Evolutionary conservation across 75 land plant genomes (phyloP).

Genomic region (Ceratopteris richardii): DNA sequence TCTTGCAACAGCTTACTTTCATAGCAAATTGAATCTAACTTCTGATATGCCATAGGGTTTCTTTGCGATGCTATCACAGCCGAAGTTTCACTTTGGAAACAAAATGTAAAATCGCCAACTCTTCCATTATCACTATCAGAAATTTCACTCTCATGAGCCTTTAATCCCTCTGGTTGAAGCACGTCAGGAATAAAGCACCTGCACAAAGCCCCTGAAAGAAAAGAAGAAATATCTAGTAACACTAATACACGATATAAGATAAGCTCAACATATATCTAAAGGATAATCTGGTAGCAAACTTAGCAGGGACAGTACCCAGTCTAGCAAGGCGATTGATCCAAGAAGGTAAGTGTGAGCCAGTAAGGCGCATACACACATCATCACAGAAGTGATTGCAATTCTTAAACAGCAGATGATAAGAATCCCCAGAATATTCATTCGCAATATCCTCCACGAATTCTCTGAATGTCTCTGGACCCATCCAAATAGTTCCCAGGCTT

Average conservation of each 20-base stretch:
- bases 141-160: too few relatives aligned
- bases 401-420: conserved; percentile 53
- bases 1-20: too few relatives aligned
- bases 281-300: too few relatives aligned
- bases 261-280: too few relatives aligned
- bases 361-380: conserved; percentile 40
- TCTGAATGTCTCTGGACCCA: conserved; percentile 38
- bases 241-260: not conserved
- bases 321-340: conserved; percentile 65
- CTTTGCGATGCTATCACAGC: too few relatives aligned
- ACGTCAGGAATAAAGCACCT: not conserved
- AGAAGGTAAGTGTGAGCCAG: conserved; percentile 39
- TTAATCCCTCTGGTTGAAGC: not conserved
- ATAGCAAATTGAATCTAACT: too few relatives aligned
- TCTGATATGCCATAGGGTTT: too few relatives aligned
- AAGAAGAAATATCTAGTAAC: not conserved
- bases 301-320: conserved; percentile 18
- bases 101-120: too few relatives aligned
- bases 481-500: conserved; percentile 25
- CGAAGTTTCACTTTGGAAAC: too few relatives aligned
- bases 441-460: conserved; percentile 42
- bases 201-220: not conserved
- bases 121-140: too few relatives aligned
- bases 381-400: conserved; percentile 75
- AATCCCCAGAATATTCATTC: conserved; percentile 55